phyloP scores from a whole-genome alignment of 2,329 filamentous ascomycete genomes.

The Diplodia mutila region DNA sequence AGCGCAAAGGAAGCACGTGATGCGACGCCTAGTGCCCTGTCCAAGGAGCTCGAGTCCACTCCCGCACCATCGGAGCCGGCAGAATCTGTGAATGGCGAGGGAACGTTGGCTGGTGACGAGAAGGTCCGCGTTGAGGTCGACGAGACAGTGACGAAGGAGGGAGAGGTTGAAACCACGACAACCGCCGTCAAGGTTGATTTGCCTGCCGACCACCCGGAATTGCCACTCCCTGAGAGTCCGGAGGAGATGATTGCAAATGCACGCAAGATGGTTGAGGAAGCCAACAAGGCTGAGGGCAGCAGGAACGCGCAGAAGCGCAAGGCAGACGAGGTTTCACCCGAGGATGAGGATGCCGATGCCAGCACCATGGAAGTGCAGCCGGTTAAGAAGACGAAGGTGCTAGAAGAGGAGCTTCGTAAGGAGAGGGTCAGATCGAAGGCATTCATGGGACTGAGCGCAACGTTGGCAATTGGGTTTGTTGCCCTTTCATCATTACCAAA shows the following conservation, averaged over 20 bases:
- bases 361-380: slow-evolving; percentile 51
- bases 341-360: slow-evolving; percentile 50
- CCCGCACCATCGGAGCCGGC: slow-evolving; percentile 31
- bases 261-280: slow-evolving; percentile 82
- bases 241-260: slow-evolving; percentile 84
- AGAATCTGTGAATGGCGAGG: slow-evolving; percentile 54
- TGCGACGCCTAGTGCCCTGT: slow-evolving; percentile 50
- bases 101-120: slow-evolving; percentile 46
- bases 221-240: slow-evolving; percentile 76
- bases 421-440: slow-evolving; percentile 86
- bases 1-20: slow-evolving; percentile 39
- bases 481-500: not conserved
- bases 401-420: slow-evolving; percentile 80
- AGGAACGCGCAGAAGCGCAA: slow-evolving; percentile 41
- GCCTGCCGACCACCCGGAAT: slow-evolving; percentile 66
- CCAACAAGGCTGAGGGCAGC: slow-evolving; percentile 57
- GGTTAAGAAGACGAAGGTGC: slow-evolving; percentile 71
- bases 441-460: slow-evolving; percentile 82
- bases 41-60: slow-evolving; percentile 37
- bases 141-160: slow-evolving; percentile 62
- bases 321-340: slow-evolving; percentile 63
- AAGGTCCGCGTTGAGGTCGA: slow-evolving; percentile 72
- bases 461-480: slow-evolving; percentile 87
- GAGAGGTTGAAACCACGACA: slow-evolving; percentile 68
- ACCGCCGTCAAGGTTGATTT: slow-evolving; percentile 78